Conservation (phyloP, 371 early-diverging fungal species). For the Funneliformis caledonium region DNA sequence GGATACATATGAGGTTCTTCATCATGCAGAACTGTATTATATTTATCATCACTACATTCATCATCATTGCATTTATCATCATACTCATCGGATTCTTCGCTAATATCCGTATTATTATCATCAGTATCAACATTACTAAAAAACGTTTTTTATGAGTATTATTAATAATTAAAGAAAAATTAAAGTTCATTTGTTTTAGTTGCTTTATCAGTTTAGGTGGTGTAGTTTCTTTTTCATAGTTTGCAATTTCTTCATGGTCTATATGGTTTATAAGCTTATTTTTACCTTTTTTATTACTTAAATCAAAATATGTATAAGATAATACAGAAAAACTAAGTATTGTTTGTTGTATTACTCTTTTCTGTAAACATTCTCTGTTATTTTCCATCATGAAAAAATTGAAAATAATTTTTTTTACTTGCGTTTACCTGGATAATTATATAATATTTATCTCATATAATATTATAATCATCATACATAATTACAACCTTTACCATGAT, state of each 20-base stretch:
- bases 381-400: neutral
- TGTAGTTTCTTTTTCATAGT: neutral
- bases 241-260: neutral
- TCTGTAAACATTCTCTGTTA: neutral
- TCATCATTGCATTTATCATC: neutral
- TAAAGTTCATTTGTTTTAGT: neutral
- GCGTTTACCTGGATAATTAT: no score
- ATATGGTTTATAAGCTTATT: neutral
- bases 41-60: neutral
- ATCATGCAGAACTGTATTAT: neutral
- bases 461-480: no score
- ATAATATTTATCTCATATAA: no score
- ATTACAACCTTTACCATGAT: no score
- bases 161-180: neutral
- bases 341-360: neutral
- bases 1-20: neutral
- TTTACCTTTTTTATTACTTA: neutral
- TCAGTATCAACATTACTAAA: neutral
- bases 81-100: neutral
- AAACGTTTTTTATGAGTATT: neutral
- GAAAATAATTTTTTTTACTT: no score
- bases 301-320: neutral
- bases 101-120: no score
- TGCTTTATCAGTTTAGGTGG: neutral
- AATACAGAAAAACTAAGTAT: neutral